Base-by-base conservation (phyloP, 108 stramenopile species). In the Cyclostephanos invisitatus region DNA sequence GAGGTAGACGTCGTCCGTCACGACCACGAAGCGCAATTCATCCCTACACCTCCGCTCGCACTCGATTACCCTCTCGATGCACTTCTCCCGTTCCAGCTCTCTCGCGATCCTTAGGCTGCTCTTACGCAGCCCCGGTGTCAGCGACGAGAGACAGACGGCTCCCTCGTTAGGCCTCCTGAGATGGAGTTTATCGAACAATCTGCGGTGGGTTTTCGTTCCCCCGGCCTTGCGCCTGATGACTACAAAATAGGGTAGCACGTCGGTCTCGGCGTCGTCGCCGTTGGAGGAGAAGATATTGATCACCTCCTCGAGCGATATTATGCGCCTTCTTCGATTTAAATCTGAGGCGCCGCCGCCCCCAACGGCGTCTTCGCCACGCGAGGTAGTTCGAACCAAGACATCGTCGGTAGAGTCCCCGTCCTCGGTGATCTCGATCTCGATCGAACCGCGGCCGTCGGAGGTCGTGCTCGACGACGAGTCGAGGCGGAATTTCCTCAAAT, bases 221-320 rank as follows among this genome's bases (percentile, higher is more conserved):
- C 83, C 83, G 4, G 72, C 78, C 56, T 80, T 83, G 22, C 83
- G 54, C 47, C 83, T 55, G 49, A 83, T 71, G 17, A 83, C 83
- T 12, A 78, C 42, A 48, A 80, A 83, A 37, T 67, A 62, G 18
- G 74, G 60, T 3, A 83, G 68, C 47, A 18, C 27, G 44, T 83
- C 83, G 24, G 75, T 44, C 7, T 71, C 70, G 29, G 35, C 37
- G 32, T 35, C 49, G 49, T 21, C 74, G 15, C 46, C 58, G 9
- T 29, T 5, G 49, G 70, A 60, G 17, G 70, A 60, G 22, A 83
- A 61, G 10, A 77, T 50, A 6, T 75, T 56, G 5, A 74, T 42
- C 12, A 62, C 78, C 49, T 77, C 29, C 27, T 76, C 48, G 21
- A 82, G 38, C 7, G 73, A 68, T 32, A 78, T 53, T 18, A 82